Evolutionary conservation across 2,329 filamentous ascomycete species (phyloP), one percentile per base, ranked within the genome.

Genomic region (Penicillium digitatum): DNA sequence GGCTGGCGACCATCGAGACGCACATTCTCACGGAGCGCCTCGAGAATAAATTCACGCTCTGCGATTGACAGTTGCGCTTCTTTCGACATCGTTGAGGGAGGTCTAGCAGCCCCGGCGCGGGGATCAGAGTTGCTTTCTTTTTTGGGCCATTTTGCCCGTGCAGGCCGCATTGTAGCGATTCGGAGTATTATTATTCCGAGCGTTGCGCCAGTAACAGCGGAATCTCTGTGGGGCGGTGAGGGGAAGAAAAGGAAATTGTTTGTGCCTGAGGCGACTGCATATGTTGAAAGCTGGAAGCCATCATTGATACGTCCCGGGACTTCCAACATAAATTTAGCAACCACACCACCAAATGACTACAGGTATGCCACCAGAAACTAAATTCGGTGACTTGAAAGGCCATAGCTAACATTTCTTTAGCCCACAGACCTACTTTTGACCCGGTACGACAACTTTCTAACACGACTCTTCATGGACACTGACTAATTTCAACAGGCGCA

Each of bases 351-450:
- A 50, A 50, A 76, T 76, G 74, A 76, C 74, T 62, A 76, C 74
- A 66, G 74, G 74, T 76, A 70, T 53, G 68, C 37, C 49, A 48
- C 18, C 47, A 8, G 8, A 26, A 24, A 5, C 22, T 10, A 11
- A 27, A 6, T 10, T 10, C 11, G 12, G 3, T 11, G 1, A n/a
- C n/a, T 29, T 22, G 18, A 31, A 49, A 20, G 3, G 12, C 6
- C 1, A 27, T 22, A 12, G 52, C 59, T 68, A 55, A 75, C 60
- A 24, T 27, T 75, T n/a, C 0, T 72, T 77, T 75, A 76, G 85
- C 85, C 55, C 85, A 87, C 72, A 88, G 94, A 77, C 94, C 94
- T 54, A 99, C 94, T 0, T 99, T 99, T 71, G 94, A 99, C 73
- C 94, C 94, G 62, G 89, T 92, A 82, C 62, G 80, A 38, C 48